Percentiles rank a stretch among this genome's conserved stretches.
phyloP scores from a whole-genome alignment of 345 rosid genomes.

The Corchorus capsularis region DNA sequence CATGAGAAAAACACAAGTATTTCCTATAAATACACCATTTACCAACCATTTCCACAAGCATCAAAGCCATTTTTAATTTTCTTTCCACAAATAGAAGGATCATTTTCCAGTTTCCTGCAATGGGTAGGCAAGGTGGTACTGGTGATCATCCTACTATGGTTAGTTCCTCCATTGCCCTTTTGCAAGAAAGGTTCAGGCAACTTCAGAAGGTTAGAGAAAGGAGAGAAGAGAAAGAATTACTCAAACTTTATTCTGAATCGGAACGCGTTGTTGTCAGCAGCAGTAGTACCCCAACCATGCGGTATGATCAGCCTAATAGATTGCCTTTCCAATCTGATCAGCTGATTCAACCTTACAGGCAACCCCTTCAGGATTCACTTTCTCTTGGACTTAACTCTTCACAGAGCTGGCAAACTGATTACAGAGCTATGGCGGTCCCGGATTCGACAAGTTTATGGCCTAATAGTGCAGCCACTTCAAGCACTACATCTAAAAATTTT shows the following conservation, averaged over 20 bases:
- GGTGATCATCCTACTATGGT: slow-evolving; percentile 34
- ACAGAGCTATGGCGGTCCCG: slow-evolving; percentile 21
- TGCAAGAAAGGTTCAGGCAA: slow-evolving; percentile 67
- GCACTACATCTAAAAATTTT: slow-evolving; percentile 30
- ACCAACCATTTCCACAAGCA: slow-evolving; percentile 9
- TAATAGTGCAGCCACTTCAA: slow-evolving; percentile 20
- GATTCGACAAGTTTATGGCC: slow-evolving; percentile 38
- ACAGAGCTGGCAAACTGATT: slow-evolving; percentile 22
- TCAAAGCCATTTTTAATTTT: slow-evolving; percentile 1
- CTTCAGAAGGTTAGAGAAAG: slow-evolving; percentile 59
- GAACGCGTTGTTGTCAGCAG: background rate
- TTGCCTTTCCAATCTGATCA: slow-evolving; percentile 26
- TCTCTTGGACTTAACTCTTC: slow-evolving; percentile 45
- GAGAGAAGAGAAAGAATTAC: slow-evolving; percentile 58
- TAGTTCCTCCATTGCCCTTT: slow-evolving; percentile 67
- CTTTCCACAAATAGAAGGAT: background rate
- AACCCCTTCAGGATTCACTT: slow-evolving; percentile 40
- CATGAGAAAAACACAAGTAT: background rate
- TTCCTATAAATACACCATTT: slow-evolving; percentile 31
- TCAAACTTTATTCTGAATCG: slow-evolving; percentile 41
- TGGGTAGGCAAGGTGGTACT: slow-evolving; percentile 50
- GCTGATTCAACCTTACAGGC: slow-evolving; percentile 23
- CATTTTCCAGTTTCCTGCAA: slow-evolving; percentile 17
- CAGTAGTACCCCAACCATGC: slow-evolving; percentile 4
- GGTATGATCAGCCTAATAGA: slow-evolving; percentile 11